A percentile compares a stretch with the other conserved stretches of the same genome.
These are phyloP conservation scores for Fusarium nodosum DNA, from an alignment of 2,329 filamentous ascomycete genomes.

Conservation along the genomic window DNA sequence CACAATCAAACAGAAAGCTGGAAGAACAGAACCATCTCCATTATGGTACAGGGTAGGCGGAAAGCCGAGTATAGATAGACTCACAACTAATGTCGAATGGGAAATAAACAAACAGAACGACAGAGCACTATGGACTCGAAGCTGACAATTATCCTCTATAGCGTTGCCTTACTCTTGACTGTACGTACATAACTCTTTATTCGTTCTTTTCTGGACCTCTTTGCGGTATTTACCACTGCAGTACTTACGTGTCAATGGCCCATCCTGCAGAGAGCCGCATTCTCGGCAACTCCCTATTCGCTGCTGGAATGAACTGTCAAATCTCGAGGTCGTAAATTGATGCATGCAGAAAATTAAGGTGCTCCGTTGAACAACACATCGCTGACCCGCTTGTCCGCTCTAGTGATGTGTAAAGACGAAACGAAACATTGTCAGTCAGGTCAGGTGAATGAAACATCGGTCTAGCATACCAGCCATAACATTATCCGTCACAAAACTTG, in stretches of 20 bases:
- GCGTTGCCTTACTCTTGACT: neutral
- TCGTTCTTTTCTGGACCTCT: neutral
- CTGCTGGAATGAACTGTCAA: neutral
- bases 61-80: neutral
- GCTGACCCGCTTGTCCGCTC: conserved; percentile 1
- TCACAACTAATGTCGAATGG: neutral
- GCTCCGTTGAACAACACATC: conserved; percentile 13
- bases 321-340: neutral
- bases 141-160: neutral
- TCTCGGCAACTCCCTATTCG: neutral
- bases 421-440: conserved; percentile 23
- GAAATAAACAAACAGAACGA: too few relatives aligned
- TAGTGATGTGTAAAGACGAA: conserved; percentile 18
- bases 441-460: conserved; percentile 26
- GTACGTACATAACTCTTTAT: neutral
- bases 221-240: conserved; percentile 8
- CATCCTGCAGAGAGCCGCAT: conserved; percentile 11
- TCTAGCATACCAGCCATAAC: conserved; percentile 11
- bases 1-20: neutral
- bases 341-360: conserved; percentile 3
- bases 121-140: neutral
- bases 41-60: neutral
- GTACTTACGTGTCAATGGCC: conserved; percentile 6
- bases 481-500: conserved; percentile 19
- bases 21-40: too few relatives aligned